Base-by-base conservation (phyloP, 805 yeast species). In the Blastobotrys robertii region DNA sequence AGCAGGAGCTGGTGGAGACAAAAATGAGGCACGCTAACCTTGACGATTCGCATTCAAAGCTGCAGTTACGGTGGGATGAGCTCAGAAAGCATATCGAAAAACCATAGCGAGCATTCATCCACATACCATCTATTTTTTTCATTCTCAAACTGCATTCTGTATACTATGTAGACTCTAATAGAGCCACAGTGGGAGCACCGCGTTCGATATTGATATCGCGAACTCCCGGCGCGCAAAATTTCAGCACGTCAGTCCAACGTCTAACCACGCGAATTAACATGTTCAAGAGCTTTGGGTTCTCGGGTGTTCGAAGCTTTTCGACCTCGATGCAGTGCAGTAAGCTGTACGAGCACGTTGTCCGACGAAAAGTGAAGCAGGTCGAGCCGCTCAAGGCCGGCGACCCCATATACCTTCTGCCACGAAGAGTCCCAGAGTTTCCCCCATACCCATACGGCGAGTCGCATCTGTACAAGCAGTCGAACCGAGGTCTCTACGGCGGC, bases 401-500 rank as follows among this genome's bases (percentile, higher is more conserved):
- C 50, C 58, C 64, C 4, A 50, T 44, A 22, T 50, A 49, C 4
- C 39, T 48, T 14, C 54, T 59, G n/a, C 81, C 83, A 25, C 59
- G 60, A 34, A 59, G 64, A 45, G 62, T 59, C 25, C 51, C 55
- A 22, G 50, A 67, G 38, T 69, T 68, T 50, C 92, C 92, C 8
- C 78, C 70, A 8, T 83, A 83, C 58, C 80, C 84, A 41, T 90
- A 81, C 63, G 90, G 90, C 22, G 87, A 83, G 46, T 73, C 96
- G 2, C 65, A 68, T 42, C 72, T 77, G 48, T 90, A 78, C 68
- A 87, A 87, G 59, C 82, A 87, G 64, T 79, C 88, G 52, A 85
- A 90, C 60, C 67, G 80, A 41, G 98, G 97, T 4, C 70, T 92
- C 34, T 90, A 75, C 60, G 99, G 97, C 16, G 98, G 96, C 11